phyloP scores from a whole-genome alignment of 1,139 yeast species.

The Diutina catenulata region DNA sequence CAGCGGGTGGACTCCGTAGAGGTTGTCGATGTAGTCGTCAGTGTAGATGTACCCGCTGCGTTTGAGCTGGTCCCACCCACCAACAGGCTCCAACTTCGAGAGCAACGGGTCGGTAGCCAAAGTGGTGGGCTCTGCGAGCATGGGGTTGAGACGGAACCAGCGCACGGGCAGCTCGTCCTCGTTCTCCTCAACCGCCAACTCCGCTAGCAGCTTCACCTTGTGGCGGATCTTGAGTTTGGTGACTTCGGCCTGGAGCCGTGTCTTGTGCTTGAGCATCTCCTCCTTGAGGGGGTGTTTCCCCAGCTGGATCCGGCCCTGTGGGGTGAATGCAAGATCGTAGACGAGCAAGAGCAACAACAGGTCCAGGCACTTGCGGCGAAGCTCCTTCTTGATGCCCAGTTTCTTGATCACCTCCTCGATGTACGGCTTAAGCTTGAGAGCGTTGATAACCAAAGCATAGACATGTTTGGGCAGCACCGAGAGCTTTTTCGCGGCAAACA shows the following conservation, averaged over 20 bases:
- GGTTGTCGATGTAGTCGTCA: slow-evolving; percentile 60
- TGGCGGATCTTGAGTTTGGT: slow-evolving; percentile 65
- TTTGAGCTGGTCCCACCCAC: slow-evolving; percentile 30
- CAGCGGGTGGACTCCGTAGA: slow-evolving; percentile 73
- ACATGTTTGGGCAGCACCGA: slow-evolving; percentile 59
- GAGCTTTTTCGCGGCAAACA: slow-evolving; percentile 37
- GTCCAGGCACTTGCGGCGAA: slow-evolving; percentile 28
- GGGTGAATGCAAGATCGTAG: slow-evolving; percentile 71
- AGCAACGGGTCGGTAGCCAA: slow-evolving; percentile 31
- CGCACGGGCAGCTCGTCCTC: slow-evolving; percentile 72
- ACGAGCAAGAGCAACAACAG: slow-evolving; percentile 51
- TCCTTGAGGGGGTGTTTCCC: slow-evolving; percentile 84
- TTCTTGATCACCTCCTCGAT: slow-evolving; percentile 51
- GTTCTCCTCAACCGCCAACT: slow-evolving; percentile 21
- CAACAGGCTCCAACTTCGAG: slow-evolving; percentile 36
- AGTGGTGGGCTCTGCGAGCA: slow-evolving; percentile 25
- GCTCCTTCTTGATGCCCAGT: slow-evolving; percentile 44
- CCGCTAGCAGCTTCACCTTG: slow-evolving; percentile 31
- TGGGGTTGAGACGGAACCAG: slow-evolving; percentile 74
- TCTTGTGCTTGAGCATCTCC: slow-evolving; percentile 63
- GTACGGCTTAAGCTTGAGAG: slow-evolving; percentile 57
- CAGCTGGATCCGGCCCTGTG: slow-evolving; percentile 75
- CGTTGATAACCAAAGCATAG: slow-evolving; percentile 71
- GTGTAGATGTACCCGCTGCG: slow-evolving; percentile 48
- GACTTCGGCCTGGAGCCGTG: slow-evolving; percentile 72